These are phyloP conservation scores for Schizonepeta tenuifolia DNA, from an alignment of 257 asterid species.

Conservation along the genomic window DNA sequence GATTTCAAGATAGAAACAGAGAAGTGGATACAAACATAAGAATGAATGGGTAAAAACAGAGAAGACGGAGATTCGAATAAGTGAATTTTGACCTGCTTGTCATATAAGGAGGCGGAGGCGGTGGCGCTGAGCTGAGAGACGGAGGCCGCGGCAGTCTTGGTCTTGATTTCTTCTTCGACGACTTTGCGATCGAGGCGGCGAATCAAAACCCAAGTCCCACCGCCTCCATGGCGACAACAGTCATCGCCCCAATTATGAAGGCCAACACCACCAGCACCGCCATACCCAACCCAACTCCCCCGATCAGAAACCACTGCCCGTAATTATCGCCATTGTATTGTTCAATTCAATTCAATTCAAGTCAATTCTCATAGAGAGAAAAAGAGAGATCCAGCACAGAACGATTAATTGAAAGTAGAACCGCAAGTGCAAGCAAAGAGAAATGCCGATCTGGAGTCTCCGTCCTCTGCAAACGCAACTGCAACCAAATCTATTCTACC, in stretches of 20 bases:
- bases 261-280: constrained; percentile 50
- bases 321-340: constrained; percentile 14
- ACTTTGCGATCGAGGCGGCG: constrained; percentile 55
- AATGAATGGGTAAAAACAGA: not conserved
- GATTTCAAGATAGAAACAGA: not conserved
- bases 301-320: constrained; percentile 16
- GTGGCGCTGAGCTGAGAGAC: constrained; percentile 42
- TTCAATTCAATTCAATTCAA: no score
- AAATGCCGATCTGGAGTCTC: not conserved
- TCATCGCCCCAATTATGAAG: constrained; percentile 70
- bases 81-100: constrained; percentile 63
- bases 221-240: constrained; percentile 70
- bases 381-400: constrained; percentile 24
- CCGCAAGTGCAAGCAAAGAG: not conserved
- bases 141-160: constrained; percentile 28
- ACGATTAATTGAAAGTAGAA: not conserved
- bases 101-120: constrained; percentile 41
- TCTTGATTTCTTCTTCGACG: constrained; percentile 40
- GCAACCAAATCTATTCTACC: no score
- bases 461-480: no score
- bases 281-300: constrained; percentile 40
- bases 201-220: constrained; percentile 55
- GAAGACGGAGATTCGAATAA: constrained; percentile 14
- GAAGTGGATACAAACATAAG: not conserved
- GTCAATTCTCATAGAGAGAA: not conserved